Conservation (phyloP, 1,139 yeast genomes). For the Taphrina betulina region DNA sequence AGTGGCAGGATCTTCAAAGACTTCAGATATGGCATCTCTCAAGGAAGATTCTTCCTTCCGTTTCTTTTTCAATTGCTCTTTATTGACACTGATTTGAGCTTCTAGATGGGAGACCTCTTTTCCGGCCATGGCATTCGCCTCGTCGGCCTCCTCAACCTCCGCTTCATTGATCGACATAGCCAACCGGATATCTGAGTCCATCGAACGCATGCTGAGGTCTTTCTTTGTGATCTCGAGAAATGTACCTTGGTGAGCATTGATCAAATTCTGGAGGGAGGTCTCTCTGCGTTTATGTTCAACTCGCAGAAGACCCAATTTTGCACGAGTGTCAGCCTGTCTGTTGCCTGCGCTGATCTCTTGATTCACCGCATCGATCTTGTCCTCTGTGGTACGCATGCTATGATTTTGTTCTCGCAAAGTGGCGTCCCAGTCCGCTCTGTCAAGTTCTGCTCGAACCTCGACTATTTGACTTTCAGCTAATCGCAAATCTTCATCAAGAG, state of each 20-base stretch:
- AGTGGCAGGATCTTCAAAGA: slow-evolving; percentile 27
- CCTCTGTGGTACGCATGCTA: slow-evolving; percentile 44
- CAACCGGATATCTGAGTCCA: slow-evolving; percentile 7
- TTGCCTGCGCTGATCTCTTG: slow-evolving; percentile 48
- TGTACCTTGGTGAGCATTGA: not conserved
- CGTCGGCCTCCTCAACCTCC: slow-evolving; percentile 19
- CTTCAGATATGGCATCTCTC: slow-evolving; percentile 32
- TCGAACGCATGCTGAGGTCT: not conserved
- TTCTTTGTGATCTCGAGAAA: not conserved
- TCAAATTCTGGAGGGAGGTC: slow-evolving; percentile 20
- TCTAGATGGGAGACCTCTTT: slow-evolving; percentile 37
- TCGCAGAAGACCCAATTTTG: slow-evolving; percentile 36
- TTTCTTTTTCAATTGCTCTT: slow-evolving; percentile 26
- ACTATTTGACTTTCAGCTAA: slow-evolving; percentile 36
- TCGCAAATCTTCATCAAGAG: slow-evolving; percentile 47
- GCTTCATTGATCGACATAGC: not conserved
- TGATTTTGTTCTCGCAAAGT: slow-evolving; percentile 39
- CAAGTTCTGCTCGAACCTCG: slow-evolving; percentile 30
- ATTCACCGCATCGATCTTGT: slow-evolving; percentile 50
- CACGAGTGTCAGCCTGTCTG: slow-evolving; percentile 39
- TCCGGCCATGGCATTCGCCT: slow-evolving; percentile 1
- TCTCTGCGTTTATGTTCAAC: slow-evolving; percentile 33
- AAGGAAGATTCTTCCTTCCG: not conserved
- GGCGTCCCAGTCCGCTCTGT: slow-evolving; percentile 31
- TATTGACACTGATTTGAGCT: slow-evolving; percentile 26